These are phyloP conservation scores for Ephemerocybe angulata DNA, from an alignment of 768 basidiomycete genomes.

Conservation along the genomic window DNA sequence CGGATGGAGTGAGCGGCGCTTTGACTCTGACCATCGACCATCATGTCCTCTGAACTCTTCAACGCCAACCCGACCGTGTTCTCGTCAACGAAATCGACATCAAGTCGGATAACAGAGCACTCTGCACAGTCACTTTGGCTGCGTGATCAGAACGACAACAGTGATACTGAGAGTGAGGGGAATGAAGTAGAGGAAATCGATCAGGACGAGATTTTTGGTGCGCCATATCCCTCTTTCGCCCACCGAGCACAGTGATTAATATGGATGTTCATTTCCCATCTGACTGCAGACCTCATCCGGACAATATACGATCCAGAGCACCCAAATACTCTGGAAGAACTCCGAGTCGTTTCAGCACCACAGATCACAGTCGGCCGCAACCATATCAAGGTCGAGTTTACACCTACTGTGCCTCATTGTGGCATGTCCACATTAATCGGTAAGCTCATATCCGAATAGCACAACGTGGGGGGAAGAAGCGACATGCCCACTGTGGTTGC, in stretches of 20 bases:
- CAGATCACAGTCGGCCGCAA: constrained; percentile 67
- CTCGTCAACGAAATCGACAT: constrained; percentile 41
- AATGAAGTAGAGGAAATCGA: constrained; percentile 74
- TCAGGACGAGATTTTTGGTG: constrained; percentile 90
- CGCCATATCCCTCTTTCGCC: constrained; percentile 11
- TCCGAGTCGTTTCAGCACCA: constrained; percentile 88
- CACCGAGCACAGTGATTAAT: background rate
- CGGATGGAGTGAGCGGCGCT: no score
- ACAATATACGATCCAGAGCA: constrained; percentile 96
- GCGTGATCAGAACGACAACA: constrained; percentile 30
- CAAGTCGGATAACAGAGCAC: constrained; percentile 39
- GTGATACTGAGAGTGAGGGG: constrained; percentile 43
- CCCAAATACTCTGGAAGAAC: constrained; percentile 88
- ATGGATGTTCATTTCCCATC: constrained; percentile 4
- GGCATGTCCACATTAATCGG: constrained; percentile 97
- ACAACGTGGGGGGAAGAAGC: background rate
- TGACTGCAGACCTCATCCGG: constrained; percentile 72
- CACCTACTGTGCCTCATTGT: constrained; percentile 96
- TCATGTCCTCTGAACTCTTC: constrained; percentile 60
- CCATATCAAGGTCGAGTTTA: constrained; percentile 83
- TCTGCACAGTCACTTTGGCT: constrained; percentile 61
- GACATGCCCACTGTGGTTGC: background rate
- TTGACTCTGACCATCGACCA: constrained; percentile 13
- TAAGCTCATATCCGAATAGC: constrained; percentile 26
- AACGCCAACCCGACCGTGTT: constrained; percentile 92